Percentiles rank a stretch among this genome's conserved stretches.
Evolutionary conservation across 169 alveolate genomes (phyloP).

Genomic region (Cyclospora cayetanensis): DNA sequence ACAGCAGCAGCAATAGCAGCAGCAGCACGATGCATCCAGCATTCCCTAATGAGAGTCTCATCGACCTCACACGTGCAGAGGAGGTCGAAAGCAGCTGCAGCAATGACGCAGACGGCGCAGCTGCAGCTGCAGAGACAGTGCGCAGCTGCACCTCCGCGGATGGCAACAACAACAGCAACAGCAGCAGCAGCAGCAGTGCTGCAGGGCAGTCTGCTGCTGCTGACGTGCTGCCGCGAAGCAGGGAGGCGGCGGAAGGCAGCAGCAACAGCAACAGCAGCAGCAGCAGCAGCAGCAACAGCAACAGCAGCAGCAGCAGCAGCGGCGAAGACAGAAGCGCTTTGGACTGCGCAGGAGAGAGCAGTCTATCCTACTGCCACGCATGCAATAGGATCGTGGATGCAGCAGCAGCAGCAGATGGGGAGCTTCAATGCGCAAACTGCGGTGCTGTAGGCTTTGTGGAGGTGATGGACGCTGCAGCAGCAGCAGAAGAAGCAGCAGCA

Average conservation of each 20-base stretch:
- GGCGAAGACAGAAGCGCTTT: not conserved
- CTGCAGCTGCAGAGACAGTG: not conserved
- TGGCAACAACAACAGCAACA: not conserved
- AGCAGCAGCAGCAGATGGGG: conserved; percentile 13
- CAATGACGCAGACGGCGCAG: not conserved
- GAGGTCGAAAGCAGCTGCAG: not conserved
- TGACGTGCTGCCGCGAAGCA: too few relatives aligned
- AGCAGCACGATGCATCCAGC: not conserved
- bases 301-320: conserved; percentile 21
- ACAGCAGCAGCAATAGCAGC: not conserved
- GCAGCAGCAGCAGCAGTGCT: not conserved
- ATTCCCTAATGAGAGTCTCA: too few relatives aligned
- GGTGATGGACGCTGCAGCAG: not conserved
- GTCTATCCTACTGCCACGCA: too few relatives aligned
- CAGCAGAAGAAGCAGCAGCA: not conserved
- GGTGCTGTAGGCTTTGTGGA: not conserved
- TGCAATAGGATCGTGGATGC: too few relatives aligned
- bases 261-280: conserved; percentile 18
- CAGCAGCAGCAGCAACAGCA: not conserved
- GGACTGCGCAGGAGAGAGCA: not conserved
- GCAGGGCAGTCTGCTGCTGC: too few relatives aligned
- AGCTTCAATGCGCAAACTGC: not conserved
- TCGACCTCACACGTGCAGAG: not conserved
- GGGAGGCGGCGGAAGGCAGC: not conserved
- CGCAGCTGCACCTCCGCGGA: not conserved